Percentiles rank a stretch among this genome's conserved stretches.
These are phyloP conservation scores for Cutaneotrichosporon sp. DNA, from an alignment of 1,284 basidiomycete genomes.

Conservation along the genomic window DNA sequence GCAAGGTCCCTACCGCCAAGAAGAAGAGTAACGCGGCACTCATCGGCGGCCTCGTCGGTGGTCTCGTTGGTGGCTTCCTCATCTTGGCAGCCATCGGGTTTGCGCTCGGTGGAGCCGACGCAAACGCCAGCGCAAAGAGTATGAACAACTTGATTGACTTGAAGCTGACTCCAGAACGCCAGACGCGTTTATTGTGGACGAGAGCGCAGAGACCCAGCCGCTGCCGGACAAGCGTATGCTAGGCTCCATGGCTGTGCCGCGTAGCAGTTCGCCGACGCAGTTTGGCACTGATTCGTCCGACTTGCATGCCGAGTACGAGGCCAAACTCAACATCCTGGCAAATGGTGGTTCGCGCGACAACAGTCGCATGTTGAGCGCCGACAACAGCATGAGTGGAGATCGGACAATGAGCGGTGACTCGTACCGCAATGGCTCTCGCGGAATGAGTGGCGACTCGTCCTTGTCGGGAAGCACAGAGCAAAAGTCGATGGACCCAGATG, in stretches of 20 bases:
- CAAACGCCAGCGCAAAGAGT: not conserved
- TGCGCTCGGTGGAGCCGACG: not conserved
- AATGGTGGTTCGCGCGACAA: not conserved
- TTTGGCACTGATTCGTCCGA: not conserved
- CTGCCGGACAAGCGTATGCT: not conserved
- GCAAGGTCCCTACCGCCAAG: not conserved
- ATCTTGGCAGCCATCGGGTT: not conserved
- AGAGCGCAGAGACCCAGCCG: not conserved
- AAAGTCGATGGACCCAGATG: not conserved
- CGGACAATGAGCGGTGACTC: not conserved
- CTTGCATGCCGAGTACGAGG: not conserved
- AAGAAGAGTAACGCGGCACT: not conserved
- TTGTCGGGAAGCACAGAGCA: not conserved
- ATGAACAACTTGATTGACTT: not conserved
- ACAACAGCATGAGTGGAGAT: not conserved
- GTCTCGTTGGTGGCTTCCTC: not conserved
- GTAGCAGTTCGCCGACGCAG: not conserved
- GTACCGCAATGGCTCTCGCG: no score
- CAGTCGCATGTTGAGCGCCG: not conserved
- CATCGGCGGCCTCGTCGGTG: not conserved
- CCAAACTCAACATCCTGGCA: not conserved
- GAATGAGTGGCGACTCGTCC: not conserved
- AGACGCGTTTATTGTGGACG: conserved; percentile 4
- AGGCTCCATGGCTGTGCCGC: conserved; percentile 4
- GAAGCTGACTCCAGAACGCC: conserved; percentile 3